Evolutionary conservation across 257 asterid genomes (phyloP).

Genomic region (Capsicum chinense): DNA sequence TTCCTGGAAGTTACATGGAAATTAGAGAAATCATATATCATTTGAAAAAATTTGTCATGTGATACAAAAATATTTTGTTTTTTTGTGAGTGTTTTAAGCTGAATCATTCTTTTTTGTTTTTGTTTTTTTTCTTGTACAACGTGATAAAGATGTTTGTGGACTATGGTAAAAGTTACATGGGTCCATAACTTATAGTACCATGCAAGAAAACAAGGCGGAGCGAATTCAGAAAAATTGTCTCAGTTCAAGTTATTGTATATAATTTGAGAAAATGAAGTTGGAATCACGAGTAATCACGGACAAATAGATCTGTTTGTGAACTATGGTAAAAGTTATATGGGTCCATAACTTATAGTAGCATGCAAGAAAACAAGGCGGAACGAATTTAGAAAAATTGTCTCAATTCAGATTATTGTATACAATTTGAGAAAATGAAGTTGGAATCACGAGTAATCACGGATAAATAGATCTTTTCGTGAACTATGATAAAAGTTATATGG

Average conservation of each 20-base stretch:
- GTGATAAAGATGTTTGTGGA: constrained; percentile 3
- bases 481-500: not conserved
- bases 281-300: not conserved
- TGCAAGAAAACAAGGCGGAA: not conserved
- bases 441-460: not conserved
- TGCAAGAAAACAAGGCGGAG: not conserved
- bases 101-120: not conserved
- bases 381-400: not conserved
- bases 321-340: not conserved
- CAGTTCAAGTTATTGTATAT: not conserved
- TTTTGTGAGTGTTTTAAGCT: not conserved
- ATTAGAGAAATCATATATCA: not conserved
- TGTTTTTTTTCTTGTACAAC: not conserved
- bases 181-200: not conserved
- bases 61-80: not conserved
- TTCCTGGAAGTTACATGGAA: constrained; percentile 36
- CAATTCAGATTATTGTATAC: not conserved
- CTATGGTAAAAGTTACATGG: not conserved
- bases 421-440: not conserved
- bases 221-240: not conserved
- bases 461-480: not conserved
- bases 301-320: not conserved
- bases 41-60: not conserved
- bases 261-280: not conserved
- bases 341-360: not conserved